A percentile compares a stretch with the other conserved stretches of the same genome.
Conservation (phyloP, 2,329 filamentous ascomycete genomes). For the Fusarium compactum region DNA sequence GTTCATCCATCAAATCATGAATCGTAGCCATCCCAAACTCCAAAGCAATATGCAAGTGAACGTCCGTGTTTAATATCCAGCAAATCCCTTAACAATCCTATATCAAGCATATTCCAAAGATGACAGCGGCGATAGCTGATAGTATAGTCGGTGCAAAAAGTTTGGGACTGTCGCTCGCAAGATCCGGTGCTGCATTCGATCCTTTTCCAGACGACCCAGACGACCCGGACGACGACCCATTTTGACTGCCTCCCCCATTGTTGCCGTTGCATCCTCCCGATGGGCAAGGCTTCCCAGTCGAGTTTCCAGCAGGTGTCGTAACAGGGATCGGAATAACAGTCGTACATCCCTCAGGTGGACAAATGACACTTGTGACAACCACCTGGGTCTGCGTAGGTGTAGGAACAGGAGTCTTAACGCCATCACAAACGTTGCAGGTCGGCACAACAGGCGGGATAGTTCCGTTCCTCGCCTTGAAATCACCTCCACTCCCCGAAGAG, state of each 20-base stretch:
- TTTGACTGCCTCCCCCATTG: not conserved
- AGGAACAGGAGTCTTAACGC: not conserved
- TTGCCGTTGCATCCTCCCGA: slow-evolving; percentile 10
- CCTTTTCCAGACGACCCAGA: not conserved
- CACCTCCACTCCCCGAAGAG: slow-evolving; percentile 1
- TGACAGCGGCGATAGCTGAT: slow-evolving; percentile 28
- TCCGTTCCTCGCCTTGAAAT: not conserved
- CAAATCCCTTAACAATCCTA: not conserved
- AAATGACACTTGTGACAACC: not conserved
- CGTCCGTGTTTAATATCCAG: not conserved
- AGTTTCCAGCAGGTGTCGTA: slow-evolving; percentile 19
- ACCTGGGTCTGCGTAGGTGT: not conserved
- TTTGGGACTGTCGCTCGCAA: slow-evolving; percentile 28
- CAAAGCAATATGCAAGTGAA: not conserved
- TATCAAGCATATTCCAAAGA: slow-evolving; percentile 27
- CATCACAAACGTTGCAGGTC: slow-evolving; percentile 17
- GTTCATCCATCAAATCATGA: slow-evolving; percentile 3
- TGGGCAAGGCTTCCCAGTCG: slow-evolving; percentile 12
- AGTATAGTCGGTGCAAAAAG: slow-evolving; percentile 24
- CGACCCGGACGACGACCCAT: not conserved
- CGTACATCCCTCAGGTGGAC: slow-evolving; percentile 22
- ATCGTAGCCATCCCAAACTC: slow-evolving; percentile 6
- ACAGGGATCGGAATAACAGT: slow-evolving; percentile 5
- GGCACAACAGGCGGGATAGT: slow-evolving; percentile 18
- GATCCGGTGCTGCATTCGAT: slow-evolving; percentile 2